Evolutionary conservation across 2,329 filamentous ascomycete genomes (phyloP).

Genomic region (Fusarium siculi): DNA sequence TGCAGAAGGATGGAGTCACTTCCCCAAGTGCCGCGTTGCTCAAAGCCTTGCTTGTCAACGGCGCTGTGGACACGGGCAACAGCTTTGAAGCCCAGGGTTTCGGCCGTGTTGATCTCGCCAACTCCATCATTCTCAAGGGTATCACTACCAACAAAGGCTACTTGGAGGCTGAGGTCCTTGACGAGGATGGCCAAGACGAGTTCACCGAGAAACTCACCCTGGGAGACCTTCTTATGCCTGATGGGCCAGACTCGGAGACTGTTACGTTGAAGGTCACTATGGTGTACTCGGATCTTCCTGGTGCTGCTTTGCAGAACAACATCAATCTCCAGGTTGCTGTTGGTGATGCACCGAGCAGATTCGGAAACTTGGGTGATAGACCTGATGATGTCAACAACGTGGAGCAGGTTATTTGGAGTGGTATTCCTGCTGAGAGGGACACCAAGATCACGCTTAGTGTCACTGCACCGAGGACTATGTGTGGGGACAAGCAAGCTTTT

Average conservation of each 20-base stretch:
- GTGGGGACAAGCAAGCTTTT: not conserved
- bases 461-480: not conserved
- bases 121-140: not conserved
- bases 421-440: not conserved
- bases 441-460: not conserved
- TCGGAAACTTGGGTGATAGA: not conserved
- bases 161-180: fast-evolving
- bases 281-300: not conserved
- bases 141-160: not conserved
- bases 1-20: not conserved
- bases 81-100: not conserved
- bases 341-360: not conserved
- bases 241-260: not conserved
- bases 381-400: not conserved
- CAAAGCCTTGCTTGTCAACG: not conserved
- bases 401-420: not conserved
- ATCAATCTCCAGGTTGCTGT: not conserved
- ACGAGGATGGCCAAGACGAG: fast-evolving
- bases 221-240: not conserved
- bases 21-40: not conserved
- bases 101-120: not conserved
- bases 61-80: not conserved
- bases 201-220: not conserved
- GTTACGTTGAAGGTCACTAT: not conserved
- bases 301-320: not conserved